phyloP scores from a whole-genome alignment of 2,329 filamentous ascomycete genomes.

The Colletotrichum tanaceti region DNA sequence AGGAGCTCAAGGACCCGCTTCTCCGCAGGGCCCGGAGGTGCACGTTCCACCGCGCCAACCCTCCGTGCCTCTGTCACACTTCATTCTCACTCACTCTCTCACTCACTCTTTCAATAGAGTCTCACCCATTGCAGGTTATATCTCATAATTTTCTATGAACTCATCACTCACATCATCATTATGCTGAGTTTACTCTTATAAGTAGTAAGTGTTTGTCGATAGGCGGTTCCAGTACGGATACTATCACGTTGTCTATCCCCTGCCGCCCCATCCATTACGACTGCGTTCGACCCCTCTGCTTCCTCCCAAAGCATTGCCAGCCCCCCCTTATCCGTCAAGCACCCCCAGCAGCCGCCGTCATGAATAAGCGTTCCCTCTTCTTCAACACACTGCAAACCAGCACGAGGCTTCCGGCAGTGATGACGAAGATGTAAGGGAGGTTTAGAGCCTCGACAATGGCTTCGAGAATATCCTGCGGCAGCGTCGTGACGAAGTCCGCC shows the following conservation, averaged over 20 bases:
- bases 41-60: constrained; percentile 14
- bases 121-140: not conserved
- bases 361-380: constrained; percentile 38
- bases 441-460: constrained; percentile 45
- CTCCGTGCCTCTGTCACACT: not conserved
- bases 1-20: not conserved
- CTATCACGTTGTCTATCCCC: too few species aligned
- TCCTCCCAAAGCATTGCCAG: not conserved
- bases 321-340: not conserved
- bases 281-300: too few species aligned
- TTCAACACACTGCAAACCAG: constrained; percentile 41
- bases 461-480: constrained; percentile 41
- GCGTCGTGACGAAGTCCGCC: constrained; percentile 25
- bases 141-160: not conserved
- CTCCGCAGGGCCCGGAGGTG: constrained; percentile 20
- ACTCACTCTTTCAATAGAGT: not conserved
- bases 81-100: not conserved
- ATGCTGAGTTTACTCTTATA: too few species aligned
- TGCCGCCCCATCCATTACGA: too few species aligned
- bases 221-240: too few species aligned
- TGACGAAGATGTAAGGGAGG: constrained; percentile 43
- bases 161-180: not conserved
- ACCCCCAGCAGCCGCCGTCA: constrained; percentile 15
- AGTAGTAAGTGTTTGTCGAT: too few species aligned
- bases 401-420: constrained; percentile 54